Evolutionary conservation across 305 asterid genomes (phyloP).

Genomic region (Fraxinus baroniana): DNA sequence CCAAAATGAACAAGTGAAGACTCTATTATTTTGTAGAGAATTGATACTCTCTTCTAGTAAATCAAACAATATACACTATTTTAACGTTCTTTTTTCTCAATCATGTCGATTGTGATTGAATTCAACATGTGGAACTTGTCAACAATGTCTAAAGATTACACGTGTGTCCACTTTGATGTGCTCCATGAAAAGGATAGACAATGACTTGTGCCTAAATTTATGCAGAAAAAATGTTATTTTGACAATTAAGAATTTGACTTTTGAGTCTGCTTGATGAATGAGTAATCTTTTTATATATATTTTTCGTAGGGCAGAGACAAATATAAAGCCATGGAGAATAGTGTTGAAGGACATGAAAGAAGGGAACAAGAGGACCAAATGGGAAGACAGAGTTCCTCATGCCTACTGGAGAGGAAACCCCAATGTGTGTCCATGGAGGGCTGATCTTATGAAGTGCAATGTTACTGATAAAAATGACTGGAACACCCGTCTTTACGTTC

Average conservation of each 20-base stretch:
- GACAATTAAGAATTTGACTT: not conserved
- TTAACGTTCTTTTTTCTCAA: not conserved
- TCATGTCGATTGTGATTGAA: not conserved
- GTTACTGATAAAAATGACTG: conserved; percentile 57
- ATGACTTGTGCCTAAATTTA: not conserved
- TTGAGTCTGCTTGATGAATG: not conserved
- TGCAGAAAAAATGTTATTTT: not conserved
- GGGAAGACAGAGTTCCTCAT: conserved; percentile 81
- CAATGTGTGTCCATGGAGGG: conserved; percentile 60
- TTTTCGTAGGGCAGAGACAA: conserved; percentile 73
- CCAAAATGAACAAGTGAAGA: not conserved
- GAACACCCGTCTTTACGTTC: conserved; percentile 68
- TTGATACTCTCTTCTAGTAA: not conserved
- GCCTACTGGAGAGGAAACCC: conserved; percentile 99
- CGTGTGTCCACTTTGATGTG: not conserved
- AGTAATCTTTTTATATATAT: not conserved
- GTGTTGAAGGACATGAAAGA: conserved; percentile 62
- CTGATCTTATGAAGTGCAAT: conserved; percentile 77
- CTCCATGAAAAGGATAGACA: not conserved
- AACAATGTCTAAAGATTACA: not conserved
- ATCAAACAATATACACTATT: not conserved
- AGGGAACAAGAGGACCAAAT: conserved; percentile 64
- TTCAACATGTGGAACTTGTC: not conserved
- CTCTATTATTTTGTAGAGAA: not conserved
- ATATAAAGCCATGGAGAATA: conserved; percentile 84